Evolutionary conservation across 164 flowering plant species (phyloP).

Genomic region (Taxillus chinensis): DNA sequence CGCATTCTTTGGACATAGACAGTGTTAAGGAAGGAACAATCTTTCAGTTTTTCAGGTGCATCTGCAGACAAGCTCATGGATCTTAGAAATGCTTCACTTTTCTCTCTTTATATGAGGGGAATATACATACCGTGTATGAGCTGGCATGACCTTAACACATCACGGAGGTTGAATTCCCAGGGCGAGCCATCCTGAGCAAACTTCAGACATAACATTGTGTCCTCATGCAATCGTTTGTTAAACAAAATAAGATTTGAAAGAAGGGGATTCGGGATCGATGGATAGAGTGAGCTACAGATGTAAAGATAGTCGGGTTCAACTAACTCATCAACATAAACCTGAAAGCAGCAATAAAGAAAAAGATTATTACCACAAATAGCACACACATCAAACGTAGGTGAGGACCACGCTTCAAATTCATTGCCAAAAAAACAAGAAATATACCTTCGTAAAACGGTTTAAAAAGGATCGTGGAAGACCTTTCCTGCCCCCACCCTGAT

Average conservation of each 20-base stretch:
- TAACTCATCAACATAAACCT: conserved; percentile 94
- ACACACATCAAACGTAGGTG: background rate
- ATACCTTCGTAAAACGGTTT: conserved; percentile 91
- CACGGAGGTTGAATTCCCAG: conserved; percentile 99
- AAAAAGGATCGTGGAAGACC: conserved; percentile 96
- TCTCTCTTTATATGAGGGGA: background rate
- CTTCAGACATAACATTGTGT: conserved; percentile 56
- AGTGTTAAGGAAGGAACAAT: conserved; percentile 51
- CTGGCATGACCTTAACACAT: conserved; percentile 86
- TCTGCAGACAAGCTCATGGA: conserved; percentile 23
- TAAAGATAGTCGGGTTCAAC: conserved; percentile 67
- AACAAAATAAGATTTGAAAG: conserved; percentile 60
- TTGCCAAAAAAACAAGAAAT: background rate
- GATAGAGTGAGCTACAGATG: conserved; percentile 71
- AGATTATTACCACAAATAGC: background rate
- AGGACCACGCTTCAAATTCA: background rate
- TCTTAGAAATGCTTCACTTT: conserved; percentile 6
- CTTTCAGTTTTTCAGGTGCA: conserved; percentile 36
- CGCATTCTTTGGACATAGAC: conserved; percentile 93
- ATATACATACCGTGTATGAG: conserved; percentile 48
- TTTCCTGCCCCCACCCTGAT: conserved; percentile 97
- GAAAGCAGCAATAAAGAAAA: conserved; percentile 11
- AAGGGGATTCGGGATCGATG: conserved; percentile 37
- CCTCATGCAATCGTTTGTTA: conserved; percentile 64
- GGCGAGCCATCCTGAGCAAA: conserved; percentile 88